Base-by-base conservation (phyloP, 106 monocot genomes). In the Cymbidium sinense region DNA sequence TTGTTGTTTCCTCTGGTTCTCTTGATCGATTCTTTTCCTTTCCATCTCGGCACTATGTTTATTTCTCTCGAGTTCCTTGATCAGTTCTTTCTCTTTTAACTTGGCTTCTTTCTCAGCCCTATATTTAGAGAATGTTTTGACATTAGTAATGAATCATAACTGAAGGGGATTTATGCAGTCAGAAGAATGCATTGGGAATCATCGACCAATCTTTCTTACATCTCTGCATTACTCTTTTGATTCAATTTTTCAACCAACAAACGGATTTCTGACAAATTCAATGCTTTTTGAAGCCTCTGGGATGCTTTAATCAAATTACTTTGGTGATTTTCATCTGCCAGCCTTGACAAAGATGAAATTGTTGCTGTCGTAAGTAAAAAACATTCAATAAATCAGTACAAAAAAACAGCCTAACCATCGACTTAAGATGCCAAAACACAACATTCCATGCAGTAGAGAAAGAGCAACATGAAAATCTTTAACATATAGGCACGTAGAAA, bases 61-160 rank as follows among this genome's bases (percentile, higher is more conserved):
- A 61, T 62, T 86, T 81, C 54, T 92, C 70, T 85, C 89, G 10
- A 78, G 61, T 82, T 90, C 88, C 74, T 88, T 90, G 31, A 89
- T 75, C 29, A 85, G 6, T 23, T 89, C 94, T 52, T 93, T 95
- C 55, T 84, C 92, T 76, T 85, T 88, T 52, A 89, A 51, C 80
- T 77, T 82, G 55, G 73, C 77, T 77, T 87, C 88, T 76, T 90
- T 94, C 28, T 81, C 89, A 79, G 82, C 87, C 81, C 98, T 98
- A 47, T 54, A n/a, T 62, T 50, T 71, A 37, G 21, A 71, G 9
- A 39, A 71, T 37, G 29, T 15, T n/a, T 17, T 37, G 9, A 13
- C n/a, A 37, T 37, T n/a, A 35, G 34, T 36, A 76, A 15, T n/a
- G 72, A 33, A 23, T 74, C 50, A 74, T 15, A 13, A 73, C 58